Conservation (phyloP, 495 filamentous ascomycete genomes). For the Aspergillus ostianus region DNA sequence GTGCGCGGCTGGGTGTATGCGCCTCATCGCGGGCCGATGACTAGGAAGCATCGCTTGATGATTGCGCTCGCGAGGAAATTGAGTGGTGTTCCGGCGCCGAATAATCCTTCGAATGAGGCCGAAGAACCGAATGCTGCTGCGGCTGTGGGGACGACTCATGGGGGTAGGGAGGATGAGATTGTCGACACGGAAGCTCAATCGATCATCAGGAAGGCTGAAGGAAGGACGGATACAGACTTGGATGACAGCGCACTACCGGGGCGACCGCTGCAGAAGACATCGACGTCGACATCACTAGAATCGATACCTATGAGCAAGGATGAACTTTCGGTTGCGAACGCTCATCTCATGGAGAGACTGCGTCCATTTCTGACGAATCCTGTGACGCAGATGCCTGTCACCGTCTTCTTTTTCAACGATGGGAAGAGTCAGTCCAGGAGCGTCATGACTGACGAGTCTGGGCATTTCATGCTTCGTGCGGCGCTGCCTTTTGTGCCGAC, state of each 20-base stretch:
- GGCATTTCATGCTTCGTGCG: conserved; percentile 78
- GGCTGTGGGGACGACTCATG: conserved; percentile 17
- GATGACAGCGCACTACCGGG: conserved; percentile 12
- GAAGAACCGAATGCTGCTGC: conserved; percentile 14
- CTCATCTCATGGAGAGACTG: conserved; percentile 79
- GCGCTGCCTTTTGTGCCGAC: conserved; percentile 87
- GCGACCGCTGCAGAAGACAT: conserved; percentile 10
- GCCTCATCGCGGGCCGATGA: conserved; percentile 84
- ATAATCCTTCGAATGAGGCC: conserved; percentile 32
- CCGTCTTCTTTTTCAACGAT: conserved; percentile 90
- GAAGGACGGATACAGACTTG: conserved; percentile 60
- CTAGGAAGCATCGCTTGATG: conserved; percentile 78
- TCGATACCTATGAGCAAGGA: conserved; percentile 60
- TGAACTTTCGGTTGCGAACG: conserved; percentile 77
- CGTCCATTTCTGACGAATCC: conserved; percentile 87
- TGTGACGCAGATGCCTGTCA: conserved; percentile 68
- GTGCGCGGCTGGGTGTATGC: conserved; percentile 92
- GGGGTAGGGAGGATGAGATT: conserved; percentile 55
- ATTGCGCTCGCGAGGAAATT: conserved; percentile 80
- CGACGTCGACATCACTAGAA: conserved; percentile 37
- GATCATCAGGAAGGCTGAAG: conserved; percentile 67
- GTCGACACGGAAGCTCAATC: conserved; percentile 70
- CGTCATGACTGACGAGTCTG: conserved; percentile 75
- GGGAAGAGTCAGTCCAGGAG: conserved; percentile 73
- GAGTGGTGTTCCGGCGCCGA: conserved; percentile 75